Percentiles rank a stretch among this genome's conserved stretches.
phyloP scores from a whole-genome alignment of 139 green algal genomes.

The Chloropicon primus region DNA sequence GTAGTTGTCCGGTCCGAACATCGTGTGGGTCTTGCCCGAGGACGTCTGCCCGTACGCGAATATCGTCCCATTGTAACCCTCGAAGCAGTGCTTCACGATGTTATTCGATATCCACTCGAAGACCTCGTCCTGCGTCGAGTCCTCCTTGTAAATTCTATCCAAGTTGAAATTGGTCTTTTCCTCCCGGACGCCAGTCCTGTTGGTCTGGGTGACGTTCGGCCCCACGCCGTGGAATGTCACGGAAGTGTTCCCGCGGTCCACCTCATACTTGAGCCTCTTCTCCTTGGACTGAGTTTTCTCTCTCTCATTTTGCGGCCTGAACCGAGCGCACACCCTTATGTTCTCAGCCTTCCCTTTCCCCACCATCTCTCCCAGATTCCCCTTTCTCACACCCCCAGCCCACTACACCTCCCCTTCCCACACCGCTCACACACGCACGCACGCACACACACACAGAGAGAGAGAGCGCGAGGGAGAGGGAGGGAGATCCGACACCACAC shows the following conservation, averaged over 20 bases:
- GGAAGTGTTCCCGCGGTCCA: background rate
- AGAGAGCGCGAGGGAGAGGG: too few species aligned
- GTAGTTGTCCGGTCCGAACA: slow-evolving; percentile 34
- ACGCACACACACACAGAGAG: too few species aligned
- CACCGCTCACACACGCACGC: too few species aligned
- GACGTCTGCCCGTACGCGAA: slow-evolving; percentile 54
- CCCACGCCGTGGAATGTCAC: background rate
- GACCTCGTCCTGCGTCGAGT: slow-evolving; percentile 50
- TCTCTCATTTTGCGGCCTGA: background rate
- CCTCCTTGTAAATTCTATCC: slow-evolving; percentile 26
- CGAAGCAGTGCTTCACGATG: slow-evolving; percentile 73
- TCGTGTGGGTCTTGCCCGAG: slow-evolving; percentile 61
- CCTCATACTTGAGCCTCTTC: background rate
- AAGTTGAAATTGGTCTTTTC: background rate
- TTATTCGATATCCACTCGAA: slow-evolving; percentile 65
- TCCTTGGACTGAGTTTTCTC: background rate
- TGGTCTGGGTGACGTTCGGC: background rate
- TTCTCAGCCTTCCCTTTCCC: background rate
- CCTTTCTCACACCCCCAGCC: too few species aligned
- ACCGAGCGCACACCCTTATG: background rate
- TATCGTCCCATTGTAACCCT: slow-evolving; percentile 59
- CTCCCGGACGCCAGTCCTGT: background rate
- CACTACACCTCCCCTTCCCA: too few species aligned
- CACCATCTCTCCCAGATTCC: background rate
- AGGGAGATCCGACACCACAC: too few species aligned